Base-by-base conservation (phyloP, 2,329 filamentous ascomycete species). In the Penicillium corylophilum region DNA sequence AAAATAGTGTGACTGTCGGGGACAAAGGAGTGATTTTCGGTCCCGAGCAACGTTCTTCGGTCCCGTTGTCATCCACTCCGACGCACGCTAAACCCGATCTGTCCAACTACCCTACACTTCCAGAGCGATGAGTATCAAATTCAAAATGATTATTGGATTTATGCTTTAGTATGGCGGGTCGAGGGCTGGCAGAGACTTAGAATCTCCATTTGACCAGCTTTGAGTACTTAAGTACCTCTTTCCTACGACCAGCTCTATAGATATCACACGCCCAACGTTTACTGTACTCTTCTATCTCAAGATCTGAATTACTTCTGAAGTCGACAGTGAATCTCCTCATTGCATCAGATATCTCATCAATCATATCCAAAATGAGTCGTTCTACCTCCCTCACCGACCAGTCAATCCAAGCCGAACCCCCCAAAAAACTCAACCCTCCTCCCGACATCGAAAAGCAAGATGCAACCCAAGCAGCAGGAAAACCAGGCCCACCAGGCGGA, bases 371-470 rank as follows among this genome's bases (percentile, higher is more conserved):
- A n/a, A 38, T 38, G 35, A 5, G 16, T 22, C 10, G 4, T 9
- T 22, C 35, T 20, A 38, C 4, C 16, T 35, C 33, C 10, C 4
- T 20, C 8, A 38, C 9, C 10, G 16, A 38, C 13, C 35, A 20
- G 12, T 38, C 18, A 20, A 38, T 18, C 18, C 35, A 20, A 18
- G 35, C 8, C 35, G 16, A 38, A 22, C 4, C 4, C 2, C 2
- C 33, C 16, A 35, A 35, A 10, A 16, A 12, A 4, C 16, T 36
- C 18, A 16, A 36, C 16, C 2, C 16, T 20, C 10, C 16, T 4
- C 33, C 35, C 35, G 35, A 38, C 35, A 38, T 20, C 10, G 35
- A 38, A 9, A 38, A 38, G 35, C 35, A 38, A 20, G 33, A 36
- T 36, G 33, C 9, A 38, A 13, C 20, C 18, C 33, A 18, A 36